phyloP scores from a whole-genome alignment of 495 filamentous ascomycete species.

The Ramalina peruviana region DNA sequence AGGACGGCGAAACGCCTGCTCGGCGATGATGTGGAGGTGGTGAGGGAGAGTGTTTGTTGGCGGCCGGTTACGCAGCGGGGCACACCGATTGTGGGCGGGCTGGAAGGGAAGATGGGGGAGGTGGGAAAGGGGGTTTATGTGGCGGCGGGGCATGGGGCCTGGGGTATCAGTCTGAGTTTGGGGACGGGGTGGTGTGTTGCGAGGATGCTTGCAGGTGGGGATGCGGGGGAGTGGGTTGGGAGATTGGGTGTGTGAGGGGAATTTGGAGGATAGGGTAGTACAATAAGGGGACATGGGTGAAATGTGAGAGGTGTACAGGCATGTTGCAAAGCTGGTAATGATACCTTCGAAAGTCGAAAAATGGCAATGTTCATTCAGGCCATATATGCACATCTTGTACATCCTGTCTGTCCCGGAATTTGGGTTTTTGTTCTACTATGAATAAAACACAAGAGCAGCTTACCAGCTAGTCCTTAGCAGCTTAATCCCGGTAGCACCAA shows the following conservation, averaged over 20 bases:
- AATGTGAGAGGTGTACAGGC: too few species aligned
- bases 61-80: constrained; percentile 52
- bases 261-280: too few species aligned
- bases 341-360: too few species aligned
- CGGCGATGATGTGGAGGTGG: constrained; percentile 46
- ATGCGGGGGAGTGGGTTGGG: constrained; percentile 36
- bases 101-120: constrained; percentile 30
- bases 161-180: constrained; percentile 49
- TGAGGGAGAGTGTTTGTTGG: constrained; percentile 57
- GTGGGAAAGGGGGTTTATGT: constrained; percentile 56
- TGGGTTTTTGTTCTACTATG: too few species aligned
- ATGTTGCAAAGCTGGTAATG: too few species aligned
- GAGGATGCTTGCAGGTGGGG: constrained; percentile 42
- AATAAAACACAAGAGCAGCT: too few species aligned
- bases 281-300: too few species aligned
- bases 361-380: too few species aligned
- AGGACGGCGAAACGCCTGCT: constrained; percentile 42
- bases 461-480: too few species aligned
- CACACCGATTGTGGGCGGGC: constrained; percentile 45
- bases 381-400: too few species aligned
- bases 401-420: too few species aligned
- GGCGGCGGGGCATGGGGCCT: constrained; percentile 59
- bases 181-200: constrained; percentile 55
- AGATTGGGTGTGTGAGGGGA: constrained; percentile 19
- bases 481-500: too few species aligned